Evolutionary conservation across 2,329 filamentous ascomycete genomes (phyloP).

Genomic region (Cytospora piceae): DNA sequence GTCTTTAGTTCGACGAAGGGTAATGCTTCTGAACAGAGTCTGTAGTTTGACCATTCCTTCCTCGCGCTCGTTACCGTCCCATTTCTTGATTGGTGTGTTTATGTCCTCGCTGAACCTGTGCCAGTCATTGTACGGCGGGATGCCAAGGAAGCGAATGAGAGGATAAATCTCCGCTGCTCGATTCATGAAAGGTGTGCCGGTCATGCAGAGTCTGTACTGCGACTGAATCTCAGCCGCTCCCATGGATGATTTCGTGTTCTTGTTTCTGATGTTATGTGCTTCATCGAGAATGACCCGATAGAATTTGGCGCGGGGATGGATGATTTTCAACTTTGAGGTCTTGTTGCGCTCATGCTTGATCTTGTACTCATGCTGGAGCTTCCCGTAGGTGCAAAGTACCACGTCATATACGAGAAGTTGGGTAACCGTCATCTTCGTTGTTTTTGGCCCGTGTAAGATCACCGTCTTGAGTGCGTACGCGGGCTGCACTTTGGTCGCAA

Average conservation of each 20-base stretch:
- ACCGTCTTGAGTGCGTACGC: conserved; percentile 35
- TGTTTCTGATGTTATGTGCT: conserved; percentile 24
- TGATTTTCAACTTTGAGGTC: neutral
- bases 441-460: conserved; percentile 35
- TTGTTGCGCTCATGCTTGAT: conserved; percentile 8
- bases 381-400: conserved; percentile 27
- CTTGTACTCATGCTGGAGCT: conserved; percentile 21
- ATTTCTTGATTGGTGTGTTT: conserved; percentile 7
- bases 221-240: conserved; percentile 20
- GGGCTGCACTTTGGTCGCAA: conserved; percentile 50
- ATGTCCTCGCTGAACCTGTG: conserved; percentile 42
- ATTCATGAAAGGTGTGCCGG: conserved; percentile 28
- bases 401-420: conserved; percentile 21
- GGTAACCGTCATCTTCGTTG: conserved; percentile 11
- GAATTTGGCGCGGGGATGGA: neutral
- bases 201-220: conserved; percentile 26
- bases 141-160: conserved; percentile 43
- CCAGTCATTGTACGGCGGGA: conserved; percentile 29
- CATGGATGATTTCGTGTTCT: conserved; percentile 5
- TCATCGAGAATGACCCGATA: conserved; percentile 22
- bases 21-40: conserved; percentile 70
- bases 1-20: conserved; percentile 78
- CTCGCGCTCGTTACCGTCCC: conserved; percentile 10
- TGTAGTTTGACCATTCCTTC: conserved; percentile 46
- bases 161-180: conserved; percentile 21